Evolutionary conservation across 331 rosid genomes (phyloP), one percentile per base, ranked within the genome.

Genomic region (Pyrus hybrid): DNA sequence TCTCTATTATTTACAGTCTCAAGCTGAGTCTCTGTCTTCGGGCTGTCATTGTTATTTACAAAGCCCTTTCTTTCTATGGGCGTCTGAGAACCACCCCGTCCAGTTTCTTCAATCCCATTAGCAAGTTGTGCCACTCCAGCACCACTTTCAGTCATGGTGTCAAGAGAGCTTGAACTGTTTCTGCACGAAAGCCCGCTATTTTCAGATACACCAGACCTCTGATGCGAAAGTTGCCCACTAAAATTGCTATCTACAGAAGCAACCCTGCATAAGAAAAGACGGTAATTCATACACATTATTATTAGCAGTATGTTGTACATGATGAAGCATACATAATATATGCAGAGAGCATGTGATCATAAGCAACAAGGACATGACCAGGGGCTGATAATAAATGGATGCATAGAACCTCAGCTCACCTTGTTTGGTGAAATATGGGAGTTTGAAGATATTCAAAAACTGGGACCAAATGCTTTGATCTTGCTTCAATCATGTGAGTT

Each of bases 1-100:
- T 86, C 97, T 84, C 74, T 86, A 78, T 88, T 89, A 95, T 89
- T 85, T 95, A 95, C 97, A 95, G 63, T 79, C 88, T 85, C 88
- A 85, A 81, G 91, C 85, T 37, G 86, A 83, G 85, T 62, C 71
- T 81, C 76, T 77, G 88, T 80, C 80, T 81, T 84, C 26, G 82
- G 82, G 85, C 77, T 77, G 82, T 83, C 87, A 80, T 79, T 80
- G 75, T 80, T 89, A 95, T 90, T 82, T 87, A 92, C 97, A 85
- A 57, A 70, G 79, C 82, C 84, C 81, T 43, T 79, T 56, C 80
- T 72, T 77, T 80, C 89, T 47, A 75, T 29, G 16, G 83, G 85
- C 81, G 53, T 66, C 41, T 68, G 80, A 82, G 80, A 82, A 83
- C 83, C 83, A 72, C 77, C 72, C 77, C 79, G 79, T 51, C 82